These are phyloP conservation scores for Cordyceps tenuipes DNA, from an alignment of 2,329 filamentous ascomycete species.

Conservation along the genomic window DNA sequence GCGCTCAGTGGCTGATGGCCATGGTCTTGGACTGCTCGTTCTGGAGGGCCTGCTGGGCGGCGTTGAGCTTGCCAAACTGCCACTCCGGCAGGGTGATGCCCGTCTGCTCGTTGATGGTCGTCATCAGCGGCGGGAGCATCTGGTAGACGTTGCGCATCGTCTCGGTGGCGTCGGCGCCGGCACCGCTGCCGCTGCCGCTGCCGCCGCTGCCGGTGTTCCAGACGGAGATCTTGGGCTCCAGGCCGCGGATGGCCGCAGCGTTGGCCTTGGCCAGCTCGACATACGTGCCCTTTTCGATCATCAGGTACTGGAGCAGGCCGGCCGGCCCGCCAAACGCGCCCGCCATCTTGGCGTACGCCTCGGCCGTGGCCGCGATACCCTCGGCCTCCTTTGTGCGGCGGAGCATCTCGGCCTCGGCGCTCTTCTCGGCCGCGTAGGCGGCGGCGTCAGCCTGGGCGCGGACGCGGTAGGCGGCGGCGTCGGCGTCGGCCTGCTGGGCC, in stretches of 20 bases:
- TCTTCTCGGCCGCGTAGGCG: conserved; percentile 31
- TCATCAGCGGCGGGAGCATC: conserved; percentile 70
- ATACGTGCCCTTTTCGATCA: conserved; percentile 78
- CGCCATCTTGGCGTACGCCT: conserved; percentile 66
- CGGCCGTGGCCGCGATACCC: conserved; percentile 67
- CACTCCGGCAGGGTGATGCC: conserved; percentile 73
- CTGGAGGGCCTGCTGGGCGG: conserved; percentile 24
- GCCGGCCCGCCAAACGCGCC: conserved; percentile 68
- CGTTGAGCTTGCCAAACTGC: conserved; percentile 49
- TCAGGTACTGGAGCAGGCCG: conserved; percentile 74
- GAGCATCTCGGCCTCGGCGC: conserved; percentile 52
- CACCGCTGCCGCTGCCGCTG: conserved; percentile 50
- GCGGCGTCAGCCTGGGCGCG: conserved; percentile 24
- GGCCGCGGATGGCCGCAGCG: conserved; percentile 62
- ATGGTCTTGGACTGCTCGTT: conserved; percentile 13
- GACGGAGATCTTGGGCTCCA: conserved; percentile 83
- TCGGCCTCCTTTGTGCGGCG: conserved; percentile 65
- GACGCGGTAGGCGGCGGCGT: conserved; percentile 37
- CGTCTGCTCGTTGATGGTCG: conserved; percentile 82
- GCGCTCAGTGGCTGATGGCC: conserved; percentile 8
- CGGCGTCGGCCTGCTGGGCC: conserved; percentile 37
- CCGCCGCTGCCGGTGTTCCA: conserved; percentile 61
- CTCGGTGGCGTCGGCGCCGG: conserved; percentile 37
- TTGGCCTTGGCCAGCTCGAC: conserved; percentile 72
- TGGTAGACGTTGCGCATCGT: conserved; percentile 74